Conservation (phyloP, 805 yeast genomes). For the Pichia membranifaciens region DNA sequence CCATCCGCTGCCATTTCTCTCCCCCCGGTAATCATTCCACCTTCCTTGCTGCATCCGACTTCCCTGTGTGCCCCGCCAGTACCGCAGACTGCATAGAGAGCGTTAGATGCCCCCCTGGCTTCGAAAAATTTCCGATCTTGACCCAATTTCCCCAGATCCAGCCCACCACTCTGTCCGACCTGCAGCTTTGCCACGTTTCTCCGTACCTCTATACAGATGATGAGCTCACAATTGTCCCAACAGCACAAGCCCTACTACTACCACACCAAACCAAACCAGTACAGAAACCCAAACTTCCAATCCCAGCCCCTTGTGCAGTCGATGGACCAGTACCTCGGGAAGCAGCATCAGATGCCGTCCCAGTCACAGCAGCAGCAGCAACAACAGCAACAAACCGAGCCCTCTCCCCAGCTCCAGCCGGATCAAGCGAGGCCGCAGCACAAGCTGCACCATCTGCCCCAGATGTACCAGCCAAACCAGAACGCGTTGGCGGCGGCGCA, state of each 20-base stretch:
- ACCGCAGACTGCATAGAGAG: too few relatives aligned
- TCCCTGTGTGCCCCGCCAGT: too few relatives aligned
- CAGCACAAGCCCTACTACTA: background rate
- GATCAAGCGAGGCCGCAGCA: background rate
- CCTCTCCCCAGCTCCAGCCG: background rate
- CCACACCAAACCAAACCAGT: background rate
- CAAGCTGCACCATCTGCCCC: background rate
- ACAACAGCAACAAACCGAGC: conserved; percentile 4
- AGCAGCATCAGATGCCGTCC: background rate
- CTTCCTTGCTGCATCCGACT: too few relatives aligned
- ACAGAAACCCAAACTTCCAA: background rate
- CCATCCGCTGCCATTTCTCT: too few relatives aligned
- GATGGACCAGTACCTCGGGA: background rate
- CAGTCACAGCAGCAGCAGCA: conserved; percentile 3
- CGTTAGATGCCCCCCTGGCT: too few relatives aligned
- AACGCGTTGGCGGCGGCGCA: background rate
- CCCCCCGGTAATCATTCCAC: too few relatives aligned
- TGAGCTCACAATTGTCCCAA: conserved; percentile 1
- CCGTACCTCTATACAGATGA: conserved; percentile 1
- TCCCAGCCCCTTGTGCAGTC: background rate
- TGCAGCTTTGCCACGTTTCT: background rate
- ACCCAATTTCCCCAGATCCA: too few relatives aligned
- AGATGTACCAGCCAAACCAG: background rate
- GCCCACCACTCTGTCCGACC: too few relatives aligned
- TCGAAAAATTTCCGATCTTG: too few relatives aligned